Evolutionary conservation across 306 rosid genomes (phyloP).

Genomic region (Datisca glomerata): DNA sequence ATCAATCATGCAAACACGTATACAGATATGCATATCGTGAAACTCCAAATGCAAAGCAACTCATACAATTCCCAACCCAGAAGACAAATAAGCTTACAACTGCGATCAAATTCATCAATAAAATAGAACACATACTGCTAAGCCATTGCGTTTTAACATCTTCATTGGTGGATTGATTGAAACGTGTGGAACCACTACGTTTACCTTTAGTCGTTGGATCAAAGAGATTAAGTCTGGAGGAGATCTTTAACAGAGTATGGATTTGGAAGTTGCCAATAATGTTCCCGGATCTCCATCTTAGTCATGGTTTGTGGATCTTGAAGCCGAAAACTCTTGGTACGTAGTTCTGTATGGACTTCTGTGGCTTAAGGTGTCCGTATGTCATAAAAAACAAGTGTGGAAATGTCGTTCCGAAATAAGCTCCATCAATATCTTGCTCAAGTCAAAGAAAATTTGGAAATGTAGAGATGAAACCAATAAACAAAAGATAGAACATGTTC

Average conservation of each 20-base stretch:
- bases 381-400: slow-evolving; percentile 79
- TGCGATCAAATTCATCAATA: slow-evolving; percentile 25
- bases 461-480: slow-evolving; percentile 1
- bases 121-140: slow-evolving; percentile 19
- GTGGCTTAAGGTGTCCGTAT: slow-evolving; percentile 71
- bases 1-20: not conserved
- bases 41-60: not conserved
- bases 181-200: slow-evolving; percentile 15
- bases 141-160: slow-evolving; percentile 22
- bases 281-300: slow-evolving; percentile 5
- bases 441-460: slow-evolving; percentile 25
- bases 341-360: slow-evolving; percentile 49
- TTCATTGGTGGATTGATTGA: slow-evolving; percentile 16
- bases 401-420: slow-evolving; percentile 76
- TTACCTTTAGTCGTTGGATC: slow-evolving; percentile 13
- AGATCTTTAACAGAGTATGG: slow-evolving; percentile 7
- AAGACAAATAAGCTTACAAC: slow-evolving; percentile 24
- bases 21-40: not conserved
- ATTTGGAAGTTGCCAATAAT: slow-evolving; percentile 14
- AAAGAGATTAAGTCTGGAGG: slow-evolving; percentile 1
- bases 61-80: slow-evolving; percentile 9
- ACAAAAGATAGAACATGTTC: not conserved
- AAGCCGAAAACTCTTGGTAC: slow-evolving; percentile 84
- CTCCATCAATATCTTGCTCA: slow-evolving; percentile 68
- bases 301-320: slow-evolving; percentile 69